A percentile compares a stretch with the other conserved stretches of the same genome.
Evolutionary conservation across 768 basidiomycete genomes (phyloP).

Genomic region (Auricularia cornea): DNA sequence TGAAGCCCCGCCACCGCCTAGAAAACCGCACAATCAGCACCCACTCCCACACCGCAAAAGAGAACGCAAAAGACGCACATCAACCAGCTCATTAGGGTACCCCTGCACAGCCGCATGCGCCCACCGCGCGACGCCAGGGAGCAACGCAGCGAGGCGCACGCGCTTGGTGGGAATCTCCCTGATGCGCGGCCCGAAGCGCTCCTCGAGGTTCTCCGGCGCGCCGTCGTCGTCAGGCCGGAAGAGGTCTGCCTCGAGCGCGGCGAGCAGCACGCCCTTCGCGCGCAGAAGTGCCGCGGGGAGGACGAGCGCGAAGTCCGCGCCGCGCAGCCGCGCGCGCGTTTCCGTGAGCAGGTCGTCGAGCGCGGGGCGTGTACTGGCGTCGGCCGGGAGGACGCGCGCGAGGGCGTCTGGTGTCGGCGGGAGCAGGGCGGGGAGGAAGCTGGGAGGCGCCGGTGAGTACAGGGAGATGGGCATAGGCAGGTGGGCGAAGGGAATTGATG

Average conservation of each 20-base stretch:
- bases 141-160: slow-evolving; percentile 65
- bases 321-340: slow-evolving; percentile 52
- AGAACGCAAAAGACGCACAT: slow-evolving; percentile 36
- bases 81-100: slow-evolving; percentile 72
- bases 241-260: slow-evolving; percentile 56
- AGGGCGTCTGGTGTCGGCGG: slow-evolving; percentile 67
- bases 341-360: slow-evolving; percentile 19
- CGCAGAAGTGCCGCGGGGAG: slow-evolving; percentile 67
- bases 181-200: slow-evolving; percentile 3
- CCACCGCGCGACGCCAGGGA: slow-evolving; percentile 78
- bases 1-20: slow-evolving; percentile 54
- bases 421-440: slow-evolving; percentile 67
- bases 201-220: too few relatives aligned
- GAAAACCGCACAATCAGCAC: slow-evolving; percentile 2
- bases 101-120: slow-evolving; percentile 57
- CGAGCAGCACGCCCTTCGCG: slow-evolving; percentile 55
- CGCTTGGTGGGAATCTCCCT: slow-evolving; percentile 9
- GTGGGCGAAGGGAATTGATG: too few relatives aligned
- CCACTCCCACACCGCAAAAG: background rate
- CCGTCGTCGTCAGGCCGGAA: slow-evolving; percentile 42
- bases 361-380: too few relatives aligned
- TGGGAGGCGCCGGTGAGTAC: slow-evolving; percentile 18
- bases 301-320: slow-evolving; percentile 61
- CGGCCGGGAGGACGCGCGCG: slow-evolving; percentile 18
- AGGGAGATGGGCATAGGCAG: too few relatives aligned